These are phyloP conservation scores for Calonectria honghensis DNA, from an alignment of 2,329 filamentous ascomycete genomes.

Conservation along the genomic window DNA sequence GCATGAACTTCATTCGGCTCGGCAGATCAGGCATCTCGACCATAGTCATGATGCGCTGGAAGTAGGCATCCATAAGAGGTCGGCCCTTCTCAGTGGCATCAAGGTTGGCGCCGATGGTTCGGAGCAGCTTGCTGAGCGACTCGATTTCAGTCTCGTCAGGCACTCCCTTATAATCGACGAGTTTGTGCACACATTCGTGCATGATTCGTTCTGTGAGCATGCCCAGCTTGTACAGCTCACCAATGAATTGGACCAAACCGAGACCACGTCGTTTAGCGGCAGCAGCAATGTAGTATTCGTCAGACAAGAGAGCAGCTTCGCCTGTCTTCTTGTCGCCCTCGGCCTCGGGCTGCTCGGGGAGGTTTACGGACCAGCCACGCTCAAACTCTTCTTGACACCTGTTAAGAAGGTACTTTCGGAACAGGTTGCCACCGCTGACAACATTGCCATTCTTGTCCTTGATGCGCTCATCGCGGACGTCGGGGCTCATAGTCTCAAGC, in stretches of 20 bases:
- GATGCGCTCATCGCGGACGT: slow-evolving; percentile 97
- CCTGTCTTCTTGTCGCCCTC: slow-evolving; percentile 73
- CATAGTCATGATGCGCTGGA: slow-evolving; percentile 89
- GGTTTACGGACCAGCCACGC: slow-evolving; percentile 94
- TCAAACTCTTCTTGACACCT: slow-evolving; percentile 99
- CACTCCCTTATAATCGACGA: slow-evolving; percentile 94
- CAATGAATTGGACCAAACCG: slow-evolving; percentile 98
- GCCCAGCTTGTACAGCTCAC: slow-evolving; percentile 97
- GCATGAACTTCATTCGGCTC: slow-evolving; percentile 95
- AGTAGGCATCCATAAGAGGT: slow-evolving; percentile 94
- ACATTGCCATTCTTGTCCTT: slow-evolving; percentile 91
- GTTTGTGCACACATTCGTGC: slow-evolving; percentile 98
- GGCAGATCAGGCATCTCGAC: slow-evolving; percentile 86
- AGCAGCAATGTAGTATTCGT: slow-evolving; percentile 96
- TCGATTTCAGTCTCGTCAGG: slow-evolving; percentile 98
- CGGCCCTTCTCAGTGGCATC: slow-evolving; percentile 89
- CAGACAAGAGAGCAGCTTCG: slow-evolving; percentile 90
- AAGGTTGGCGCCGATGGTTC: slow-evolving; percentile 92
- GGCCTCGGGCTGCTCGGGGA: slow-evolving; percentile 85
- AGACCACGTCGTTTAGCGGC: slow-evolving; percentile 97
- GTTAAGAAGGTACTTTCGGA: slow-evolving; percentile 99
- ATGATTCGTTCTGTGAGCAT: slow-evolving; percentile 99
- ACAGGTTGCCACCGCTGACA: slow-evolving; percentile 93
- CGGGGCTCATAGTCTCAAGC: slow-evolving; percentile 94
- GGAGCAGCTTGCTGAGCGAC: slow-evolving; percentile 93